phyloP scores from a whole-genome alignment of 176 grass and related monocot genomes.

The Cenchrus americanus region DNA sequence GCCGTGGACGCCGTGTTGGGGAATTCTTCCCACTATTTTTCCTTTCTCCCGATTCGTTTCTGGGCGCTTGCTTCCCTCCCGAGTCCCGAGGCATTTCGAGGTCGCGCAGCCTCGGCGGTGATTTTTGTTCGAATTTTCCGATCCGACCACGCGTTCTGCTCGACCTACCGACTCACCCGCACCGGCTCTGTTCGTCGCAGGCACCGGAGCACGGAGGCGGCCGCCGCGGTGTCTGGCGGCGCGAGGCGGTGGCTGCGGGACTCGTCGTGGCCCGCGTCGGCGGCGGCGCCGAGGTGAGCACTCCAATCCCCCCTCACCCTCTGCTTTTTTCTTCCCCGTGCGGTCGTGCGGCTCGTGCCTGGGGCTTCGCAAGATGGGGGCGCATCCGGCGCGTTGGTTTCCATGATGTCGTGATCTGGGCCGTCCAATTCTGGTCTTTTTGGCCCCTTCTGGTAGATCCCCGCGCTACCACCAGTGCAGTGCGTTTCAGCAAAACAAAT shows the following conservation, averaged over 20 bases:
- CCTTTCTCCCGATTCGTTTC: background rate
- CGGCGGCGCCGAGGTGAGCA: conserved; percentile 43
- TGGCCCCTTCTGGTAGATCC: background rate
- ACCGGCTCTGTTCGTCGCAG: background rate
- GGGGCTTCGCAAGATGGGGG: background rate
- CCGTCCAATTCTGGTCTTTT: background rate
- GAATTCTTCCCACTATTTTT: background rate
- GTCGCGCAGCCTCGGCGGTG: background rate
- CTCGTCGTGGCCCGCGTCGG: conserved; percentile 29
- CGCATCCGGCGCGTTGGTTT: conserved; percentile 14
- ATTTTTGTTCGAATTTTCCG: background rate
- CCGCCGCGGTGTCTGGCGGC: conserved; percentile 31
- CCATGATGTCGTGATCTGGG: background rate
- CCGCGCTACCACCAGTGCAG: background rate
- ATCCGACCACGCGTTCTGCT: background rate
- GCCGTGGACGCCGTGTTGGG: background rate
- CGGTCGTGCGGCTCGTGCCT: background rate
- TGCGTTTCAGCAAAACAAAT: background rate
- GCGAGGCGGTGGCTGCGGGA: conserved; percentile 52
- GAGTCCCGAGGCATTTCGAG: background rate
- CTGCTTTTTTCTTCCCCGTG: background rate
- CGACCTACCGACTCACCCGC: background rate
- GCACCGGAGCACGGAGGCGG: background rate
- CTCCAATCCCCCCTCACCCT: background rate
- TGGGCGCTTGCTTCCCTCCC: background rate